These are phyloP conservation scores for Russula lepida DNA, from an alignment of 768 basidiomycete genomes.

Conservation along the genomic window DNA sequence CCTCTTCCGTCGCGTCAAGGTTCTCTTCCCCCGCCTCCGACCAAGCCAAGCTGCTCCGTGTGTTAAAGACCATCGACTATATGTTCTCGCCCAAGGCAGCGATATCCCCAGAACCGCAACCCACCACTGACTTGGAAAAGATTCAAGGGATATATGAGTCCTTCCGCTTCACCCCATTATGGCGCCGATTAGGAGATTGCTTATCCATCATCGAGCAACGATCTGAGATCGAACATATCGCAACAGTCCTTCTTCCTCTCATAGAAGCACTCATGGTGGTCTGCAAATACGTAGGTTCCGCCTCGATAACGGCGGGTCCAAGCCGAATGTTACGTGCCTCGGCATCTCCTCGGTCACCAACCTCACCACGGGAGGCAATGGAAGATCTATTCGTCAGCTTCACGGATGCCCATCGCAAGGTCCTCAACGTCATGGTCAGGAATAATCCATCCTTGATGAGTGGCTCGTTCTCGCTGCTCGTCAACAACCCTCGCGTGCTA, in stretches of 20 bases:
- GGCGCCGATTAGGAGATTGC: conserved; percentile 87
- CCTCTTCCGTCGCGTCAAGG: conserved; percentile 68
- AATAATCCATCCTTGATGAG: conserved; percentile 98
- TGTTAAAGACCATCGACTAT: conserved; percentile 96
- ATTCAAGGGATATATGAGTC: conserved; percentile 85
- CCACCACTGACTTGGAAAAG: conserved; percentile 60
- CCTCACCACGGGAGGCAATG: conserved; percentile 66
- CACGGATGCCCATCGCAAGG: conserved; percentile 87
- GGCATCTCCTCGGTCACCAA: conserved; percentile 57
- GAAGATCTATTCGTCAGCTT: conserved; percentile 89
- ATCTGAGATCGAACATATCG: conserved; percentile 76
- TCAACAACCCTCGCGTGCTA: conserved; percentile 91
- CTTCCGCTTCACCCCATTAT: conserved; percentile 83
- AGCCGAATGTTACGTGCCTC: conserved; percentile 52
- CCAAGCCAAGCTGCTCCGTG: conserved; percentile 92
- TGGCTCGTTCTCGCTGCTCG: conserved; percentile 92
- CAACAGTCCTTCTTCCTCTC: conserved; percentile 85
- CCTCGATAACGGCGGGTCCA: conserved; percentile 37
- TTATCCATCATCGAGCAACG: conserved; percentile 75
- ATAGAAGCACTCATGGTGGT: conserved; percentile 98
- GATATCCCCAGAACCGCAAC: conserved; percentile 29
- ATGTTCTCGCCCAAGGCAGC: conserved; percentile 69
- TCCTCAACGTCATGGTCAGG: conserved; percentile 94
- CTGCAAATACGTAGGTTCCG: conserved; percentile 85
- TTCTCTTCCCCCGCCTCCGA: conserved; percentile 92